phyloP scores from a whole-genome alignment of 148 eudicot species.

The Polygonum aviculare region DNA sequence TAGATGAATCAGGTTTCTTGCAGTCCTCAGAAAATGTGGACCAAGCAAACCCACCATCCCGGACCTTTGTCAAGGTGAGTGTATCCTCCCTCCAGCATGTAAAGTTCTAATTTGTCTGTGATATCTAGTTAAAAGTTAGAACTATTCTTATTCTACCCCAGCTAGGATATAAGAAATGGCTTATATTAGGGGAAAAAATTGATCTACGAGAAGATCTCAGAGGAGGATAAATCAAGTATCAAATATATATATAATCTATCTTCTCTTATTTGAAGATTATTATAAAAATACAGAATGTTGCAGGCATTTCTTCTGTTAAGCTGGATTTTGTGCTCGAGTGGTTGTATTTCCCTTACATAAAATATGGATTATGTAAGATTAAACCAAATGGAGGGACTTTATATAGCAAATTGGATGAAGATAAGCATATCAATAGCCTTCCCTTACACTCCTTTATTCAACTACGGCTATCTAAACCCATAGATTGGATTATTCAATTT shows the following conservation, averaged over 20 bases:
- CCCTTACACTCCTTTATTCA: not conserved
- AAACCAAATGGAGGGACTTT: not conserved
- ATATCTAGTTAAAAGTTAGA: not conserved
- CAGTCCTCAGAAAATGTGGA: slow-evolving; percentile 70
- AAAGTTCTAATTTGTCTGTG: not conserved
- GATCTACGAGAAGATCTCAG: not conserved
- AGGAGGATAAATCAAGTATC: not conserved
- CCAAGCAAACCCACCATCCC: slow-evolving; percentile 41
- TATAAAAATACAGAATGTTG: not conserved
- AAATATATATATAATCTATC: not conserved
- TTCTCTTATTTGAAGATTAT: not conserved
- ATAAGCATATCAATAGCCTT: not conserved
- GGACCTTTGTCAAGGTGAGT: slow-evolving; percentile 72
- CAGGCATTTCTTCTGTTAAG: not conserved
- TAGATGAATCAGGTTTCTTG: slow-evolving; percentile 71
- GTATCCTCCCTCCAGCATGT: not conserved
- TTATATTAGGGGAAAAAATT: not conserved
- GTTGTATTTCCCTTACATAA: not conserved
- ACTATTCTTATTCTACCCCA: not conserved
- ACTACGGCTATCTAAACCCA: not conserved
- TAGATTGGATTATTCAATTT: not conserved
- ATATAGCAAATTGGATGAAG: not conserved
- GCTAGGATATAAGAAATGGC: not conserved
- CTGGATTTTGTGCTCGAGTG: not conserved
- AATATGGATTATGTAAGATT: not conserved